Percentiles rank a stretch among this genome's conserved stretches.
phyloP scores from a whole-genome alignment of 441 rosid species.

The Corymbia citriodora region DNA sequence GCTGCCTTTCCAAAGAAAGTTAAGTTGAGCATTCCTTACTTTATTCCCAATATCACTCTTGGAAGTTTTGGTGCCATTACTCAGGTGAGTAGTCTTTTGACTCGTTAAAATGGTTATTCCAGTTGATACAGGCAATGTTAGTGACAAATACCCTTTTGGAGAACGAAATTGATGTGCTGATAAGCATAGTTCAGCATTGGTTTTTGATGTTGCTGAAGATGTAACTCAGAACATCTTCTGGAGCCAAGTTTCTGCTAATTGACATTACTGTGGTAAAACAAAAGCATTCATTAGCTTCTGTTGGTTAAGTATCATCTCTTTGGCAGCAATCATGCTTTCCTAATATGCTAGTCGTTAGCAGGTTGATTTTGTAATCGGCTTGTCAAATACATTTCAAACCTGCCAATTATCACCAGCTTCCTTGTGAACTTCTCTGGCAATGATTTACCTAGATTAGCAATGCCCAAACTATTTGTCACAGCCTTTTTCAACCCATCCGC shows the following conservation, averaged over 20 bases:
- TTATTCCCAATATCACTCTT: slow-evolving; percentile 93
- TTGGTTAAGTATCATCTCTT: background rate
- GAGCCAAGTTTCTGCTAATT: background rate
- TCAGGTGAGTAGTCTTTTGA: slow-evolving; percentile 41
- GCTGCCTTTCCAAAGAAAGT: slow-evolving; percentile 95
- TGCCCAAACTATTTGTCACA: background rate
- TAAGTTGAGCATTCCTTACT: slow-evolving; percentile 89
- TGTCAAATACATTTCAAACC: background rate
- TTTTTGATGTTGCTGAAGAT: background rate
- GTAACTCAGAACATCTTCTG: background rate
- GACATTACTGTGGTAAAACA: background rate
- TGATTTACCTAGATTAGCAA: background rate
- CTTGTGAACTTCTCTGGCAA: background rate
- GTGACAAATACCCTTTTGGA: background rate
- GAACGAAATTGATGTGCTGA: background rate
- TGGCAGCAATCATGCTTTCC: background rate
- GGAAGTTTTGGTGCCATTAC: slow-evolving; percentile 99
- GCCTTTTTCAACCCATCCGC: background rate
- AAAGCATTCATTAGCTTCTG: background rate
- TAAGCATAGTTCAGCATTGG: background rate
- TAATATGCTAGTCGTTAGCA: background rate
- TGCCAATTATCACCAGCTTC: background rate
- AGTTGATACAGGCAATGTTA: background rate
- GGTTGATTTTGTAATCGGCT: background rate
- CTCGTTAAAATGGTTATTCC: background rate